Evolutionary conservation across 345 rosid species (phyloP), one percentile per base, ranked within the genome.

Genomic region (Atalantia buxifolia): DNA sequence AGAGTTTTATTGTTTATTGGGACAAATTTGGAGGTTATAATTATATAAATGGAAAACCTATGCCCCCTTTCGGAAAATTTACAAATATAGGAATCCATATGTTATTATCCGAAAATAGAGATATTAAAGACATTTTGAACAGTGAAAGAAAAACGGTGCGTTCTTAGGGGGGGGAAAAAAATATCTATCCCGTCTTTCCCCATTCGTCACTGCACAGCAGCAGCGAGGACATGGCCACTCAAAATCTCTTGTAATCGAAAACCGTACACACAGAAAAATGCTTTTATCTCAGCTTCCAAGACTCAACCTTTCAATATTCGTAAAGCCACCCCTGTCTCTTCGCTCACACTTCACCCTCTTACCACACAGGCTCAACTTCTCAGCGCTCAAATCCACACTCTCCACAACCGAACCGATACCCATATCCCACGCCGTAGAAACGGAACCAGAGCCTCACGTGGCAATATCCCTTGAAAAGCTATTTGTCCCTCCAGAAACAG

Each of bases 401-500:
- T 53, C 92, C 33, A 73, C 87, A 1, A 62, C 89, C 9, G 92
- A 89, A 56, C 91, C 93, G 12, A 81, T 87, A 64, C 95, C 93
- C 62, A 45, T 87, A 60, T 69, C 85, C 33, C 81, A 75, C 69
- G 71, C 85, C 0, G 60, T 83, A 1, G 66, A 79, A 21, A 66
- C 84, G 6, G 85, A 84, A 33, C 48, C 36, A 14, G 82, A 86
- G 31, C 53, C 85, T 27, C 85, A 55, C 4, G 57, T 76, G 55
- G 78, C 89, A 56, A 73, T 95, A 80, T 76, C 97, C 12, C 81
- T 88, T 13, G 94, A 95, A 72, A 90, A 85, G 88, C 92, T 93
- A 64, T 95, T 95, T 65, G 66, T 95, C 6, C 98, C 98, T 4
- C 97, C 98, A 16, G 98, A 95, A 19, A 93, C 97, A 1, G 88